phyloP scores from a whole-genome alignment of 495 filamentous ascomycete species.

The Cercophora sp. region DNA sequence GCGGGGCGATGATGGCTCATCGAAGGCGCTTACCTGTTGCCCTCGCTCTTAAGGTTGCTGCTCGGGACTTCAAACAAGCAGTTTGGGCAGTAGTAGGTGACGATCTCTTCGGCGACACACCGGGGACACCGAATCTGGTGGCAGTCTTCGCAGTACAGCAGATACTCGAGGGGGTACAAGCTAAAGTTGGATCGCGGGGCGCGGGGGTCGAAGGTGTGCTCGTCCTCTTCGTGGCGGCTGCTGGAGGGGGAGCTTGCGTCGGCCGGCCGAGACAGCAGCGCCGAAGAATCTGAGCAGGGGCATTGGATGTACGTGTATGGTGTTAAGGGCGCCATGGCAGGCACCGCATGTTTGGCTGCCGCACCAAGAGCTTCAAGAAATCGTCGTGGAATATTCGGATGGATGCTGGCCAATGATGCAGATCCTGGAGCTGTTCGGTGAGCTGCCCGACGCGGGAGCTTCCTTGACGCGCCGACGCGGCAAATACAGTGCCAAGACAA shows the following conservation, averaged over 20 bases:
- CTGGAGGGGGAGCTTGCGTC: conserved; percentile 34
- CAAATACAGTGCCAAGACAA: neutral
- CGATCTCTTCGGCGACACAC: conserved; percentile 87
- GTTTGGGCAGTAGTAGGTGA: conserved; percentile 91
- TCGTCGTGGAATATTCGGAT: neutral
- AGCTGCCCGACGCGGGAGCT: too few relatives aligned
- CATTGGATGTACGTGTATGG: conserved; percentile 93
- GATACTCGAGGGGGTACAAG: conserved; percentile 87
- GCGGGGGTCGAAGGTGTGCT: conserved; percentile 79
- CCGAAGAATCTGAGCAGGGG: conserved; percentile 68
- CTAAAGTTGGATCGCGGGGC: conserved; percentile 81
- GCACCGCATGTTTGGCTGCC: conserved; percentile 9
- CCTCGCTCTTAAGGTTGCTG: conserved; percentile 83
- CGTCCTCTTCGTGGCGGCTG: conserved; percentile 63
- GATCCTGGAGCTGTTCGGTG: conserved; percentile 15
- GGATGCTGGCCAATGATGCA: conserved; percentile 1
- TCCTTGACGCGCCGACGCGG: conserved; percentile 14
- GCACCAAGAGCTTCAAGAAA: neutral
- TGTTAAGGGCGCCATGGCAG: conserved; percentile 65
- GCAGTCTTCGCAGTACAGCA: conserved; percentile 95
- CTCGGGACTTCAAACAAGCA: conserved; percentile 94
- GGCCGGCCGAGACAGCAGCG: conserved; percentile 38
- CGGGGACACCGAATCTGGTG: conserved; percentile 90
- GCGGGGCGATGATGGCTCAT: too few relatives aligned
- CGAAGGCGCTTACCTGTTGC: conserved; percentile 70